phyloP scores from a whole-genome alignment of 805 yeast genomes.

The Cyberlindnera saturnus region DNA sequence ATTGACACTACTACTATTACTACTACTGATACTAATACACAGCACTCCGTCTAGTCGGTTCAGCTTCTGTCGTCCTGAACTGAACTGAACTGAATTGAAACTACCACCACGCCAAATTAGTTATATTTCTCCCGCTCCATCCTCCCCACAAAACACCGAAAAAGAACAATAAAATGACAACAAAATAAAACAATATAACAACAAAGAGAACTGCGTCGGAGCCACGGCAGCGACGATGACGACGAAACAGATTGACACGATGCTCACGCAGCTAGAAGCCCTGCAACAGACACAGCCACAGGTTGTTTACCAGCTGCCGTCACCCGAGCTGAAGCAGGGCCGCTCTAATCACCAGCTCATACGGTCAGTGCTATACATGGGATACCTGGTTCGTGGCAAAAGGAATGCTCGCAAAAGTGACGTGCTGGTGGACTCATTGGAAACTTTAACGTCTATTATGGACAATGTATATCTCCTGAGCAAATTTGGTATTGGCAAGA shows the following conservation, averaged over 20 bases:
- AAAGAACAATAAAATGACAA: constrained; percentile 4
- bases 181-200: too few relatives aligned
- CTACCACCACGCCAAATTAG: too few relatives aligned
- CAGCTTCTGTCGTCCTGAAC: too few relatives aligned
- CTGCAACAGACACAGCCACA: background rate
- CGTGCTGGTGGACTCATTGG: constrained; percentile 12
- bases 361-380: constrained; percentile 12
- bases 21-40: too few relatives aligned
- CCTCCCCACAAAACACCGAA: too few relatives aligned
- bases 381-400: constrained; percentile 5
- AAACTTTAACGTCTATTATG: constrained; percentile 15
- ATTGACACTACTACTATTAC: too few relatives aligned
- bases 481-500: constrained; percentile 11
- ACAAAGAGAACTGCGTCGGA: background rate
- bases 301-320: background rate
- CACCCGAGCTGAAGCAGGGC: background rate
- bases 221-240: background rate
- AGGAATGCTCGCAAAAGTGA: constrained; percentile 4
- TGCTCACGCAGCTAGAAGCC: constrained; percentile 1
- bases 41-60: constrained; percentile 6
- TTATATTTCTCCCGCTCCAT: too few relatives aligned
- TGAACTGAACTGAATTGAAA: too few relatives aligned
- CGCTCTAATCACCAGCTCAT: constrained; percentile 11
- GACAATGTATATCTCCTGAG: constrained; percentile 15
- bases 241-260: constrained; percentile 1